Percentiles rank a stretch among this genome's conserved stretches.
phyloP scores from a whole-genome alignment of 192 early-diverging fungal genomes.

The Coemansia sp. region DNA sequence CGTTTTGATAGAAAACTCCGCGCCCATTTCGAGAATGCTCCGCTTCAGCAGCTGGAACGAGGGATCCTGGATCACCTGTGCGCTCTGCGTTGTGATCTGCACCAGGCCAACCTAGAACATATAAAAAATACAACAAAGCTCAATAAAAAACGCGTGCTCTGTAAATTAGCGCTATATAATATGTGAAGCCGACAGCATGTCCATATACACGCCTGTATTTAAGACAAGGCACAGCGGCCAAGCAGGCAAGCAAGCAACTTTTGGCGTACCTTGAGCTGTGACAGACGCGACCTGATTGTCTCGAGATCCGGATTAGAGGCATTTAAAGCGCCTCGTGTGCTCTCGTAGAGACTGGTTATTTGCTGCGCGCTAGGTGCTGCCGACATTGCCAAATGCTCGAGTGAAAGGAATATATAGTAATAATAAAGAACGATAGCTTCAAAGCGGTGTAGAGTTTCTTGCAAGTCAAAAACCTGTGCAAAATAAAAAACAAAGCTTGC shows the following conservation, averaged over 20 bases:
- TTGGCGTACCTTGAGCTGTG: constrained; percentile 45
- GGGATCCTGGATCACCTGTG: constrained; percentile 25
- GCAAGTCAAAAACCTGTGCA: neutral
- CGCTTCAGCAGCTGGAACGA: constrained; percentile 38
- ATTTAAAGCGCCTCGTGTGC: constrained; percentile 34
- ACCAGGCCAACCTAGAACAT: constrained; percentile 35
- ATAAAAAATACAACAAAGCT: neutral
- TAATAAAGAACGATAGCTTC: neutral
- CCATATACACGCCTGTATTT: too few species aligned
- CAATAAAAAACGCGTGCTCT: too few species aligned
- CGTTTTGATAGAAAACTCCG: constrained; percentile 78
- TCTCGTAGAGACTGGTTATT: constrained; percentile 24
- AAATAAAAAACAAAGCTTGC: too few species aligned
- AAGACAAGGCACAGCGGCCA: too few species aligned
- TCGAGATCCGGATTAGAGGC: constrained; percentile 41
- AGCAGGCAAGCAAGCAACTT: neutral
- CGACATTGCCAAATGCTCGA: constrained; percentile 4
- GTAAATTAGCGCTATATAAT: too few species aligned
- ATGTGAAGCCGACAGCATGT: too few species aligned
- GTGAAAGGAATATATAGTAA: neutral
- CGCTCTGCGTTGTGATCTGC: constrained; percentile 33
- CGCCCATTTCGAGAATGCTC: constrained; percentile 80
- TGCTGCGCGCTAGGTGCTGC: constrained; percentile 14
- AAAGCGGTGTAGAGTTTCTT: neutral
- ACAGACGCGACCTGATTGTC: constrained; percentile 33